Percentiles rank a stretch among this genome's conserved stretches.
These are phyloP conservation scores for Malus sieversii DNA, from an alignment of 306 rosid species.

Conservation along the genomic window DNA sequence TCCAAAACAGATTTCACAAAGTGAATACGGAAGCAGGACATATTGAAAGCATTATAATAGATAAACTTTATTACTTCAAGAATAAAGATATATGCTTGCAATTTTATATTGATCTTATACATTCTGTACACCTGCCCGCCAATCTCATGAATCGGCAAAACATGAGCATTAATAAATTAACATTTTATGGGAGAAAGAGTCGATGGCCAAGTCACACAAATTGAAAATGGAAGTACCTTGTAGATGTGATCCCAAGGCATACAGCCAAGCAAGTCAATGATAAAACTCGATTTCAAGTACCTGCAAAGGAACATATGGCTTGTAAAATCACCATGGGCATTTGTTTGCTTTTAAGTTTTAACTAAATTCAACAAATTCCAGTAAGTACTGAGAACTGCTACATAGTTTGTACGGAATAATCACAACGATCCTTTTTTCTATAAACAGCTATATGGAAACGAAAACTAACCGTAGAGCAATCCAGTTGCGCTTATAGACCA, in stretches of 20 bases:
- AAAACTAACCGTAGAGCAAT: constrained; percentile 63
- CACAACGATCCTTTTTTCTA: neutral
- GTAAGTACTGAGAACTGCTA: neutral
- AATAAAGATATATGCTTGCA: neutral
- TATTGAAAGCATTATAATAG: neutral
- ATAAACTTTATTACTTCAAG: neutral
- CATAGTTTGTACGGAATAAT: neutral
- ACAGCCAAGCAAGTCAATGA: constrained; percentile 76
- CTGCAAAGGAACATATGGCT: constrained; percentile 23
- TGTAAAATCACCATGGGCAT: neutral
- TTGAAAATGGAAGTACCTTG: constrained; percentile 47
- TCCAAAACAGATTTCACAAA: constrained; percentile 8
- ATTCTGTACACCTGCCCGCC: neutral
- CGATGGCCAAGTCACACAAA: neutral
- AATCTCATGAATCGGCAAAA: neutral
- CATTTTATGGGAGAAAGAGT: neutral
- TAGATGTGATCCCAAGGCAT: constrained; percentile 90
- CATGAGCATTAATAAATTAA: neutral
- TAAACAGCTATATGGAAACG: neutral
- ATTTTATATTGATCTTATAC: neutral
- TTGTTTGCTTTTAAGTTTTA: neutral
- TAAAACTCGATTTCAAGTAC: constrained; percentile 65
- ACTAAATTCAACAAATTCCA: neutral
- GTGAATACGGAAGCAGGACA: constrained; percentile 10
- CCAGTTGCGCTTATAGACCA: constrained; percentile 55